phyloP scores from a whole-genome alignment of 805 yeast species.

The Wickerhamomyces canadensis region DNA sequence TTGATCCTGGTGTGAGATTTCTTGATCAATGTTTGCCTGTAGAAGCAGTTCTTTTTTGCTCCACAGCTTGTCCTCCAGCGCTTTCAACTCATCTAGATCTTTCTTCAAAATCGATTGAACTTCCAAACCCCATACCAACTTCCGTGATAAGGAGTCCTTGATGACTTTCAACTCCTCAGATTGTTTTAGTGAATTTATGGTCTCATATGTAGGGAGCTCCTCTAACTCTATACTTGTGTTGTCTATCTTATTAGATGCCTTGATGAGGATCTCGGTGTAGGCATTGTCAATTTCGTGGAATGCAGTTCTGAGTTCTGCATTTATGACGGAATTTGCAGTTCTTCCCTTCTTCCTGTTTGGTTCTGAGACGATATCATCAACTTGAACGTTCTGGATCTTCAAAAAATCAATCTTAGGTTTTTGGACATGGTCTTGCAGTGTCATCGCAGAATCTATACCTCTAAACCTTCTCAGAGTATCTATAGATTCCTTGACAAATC shows the following conservation, averaged over 20 bases:
- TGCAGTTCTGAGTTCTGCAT: slow-evolving; percentile 15
- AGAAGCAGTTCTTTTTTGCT: slow-evolving; percentile 36
- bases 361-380: slow-evolving; percentile 22
- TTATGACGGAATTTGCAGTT: slow-evolving; percentile 22
- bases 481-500: background rate
- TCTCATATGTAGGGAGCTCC: slow-evolving; percentile 15
- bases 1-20: slow-evolving; percentile 10
- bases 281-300: slow-evolving; percentile 13
- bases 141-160: slow-evolving; percentile 27
- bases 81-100: slow-evolving; percentile 25
- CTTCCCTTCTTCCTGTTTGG: slow-evolving; percentile 23
- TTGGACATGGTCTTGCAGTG: slow-evolving; percentile 1
- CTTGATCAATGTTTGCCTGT: slow-evolving; percentile 36
- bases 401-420: slow-evolving; percentile 18
- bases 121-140: slow-evolving; percentile 33
- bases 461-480: slow-evolving; percentile 4
- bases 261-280: slow-evolving; percentile 1
- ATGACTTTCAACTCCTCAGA: slow-evolving; percentile 12
- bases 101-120: slow-evolving; percentile 32
- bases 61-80: slow-evolving; percentile 33
- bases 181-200: slow-evolving; percentile 8
- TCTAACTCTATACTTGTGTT: slow-evolving; percentile 6
- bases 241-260: slow-evolving; percentile 9
- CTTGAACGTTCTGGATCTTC: slow-evolving; percentile 19
- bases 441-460: background rate